phyloP scores from a whole-genome alignment of 306 rosid genomes.

The Ochetophila trinervis region DNA sequence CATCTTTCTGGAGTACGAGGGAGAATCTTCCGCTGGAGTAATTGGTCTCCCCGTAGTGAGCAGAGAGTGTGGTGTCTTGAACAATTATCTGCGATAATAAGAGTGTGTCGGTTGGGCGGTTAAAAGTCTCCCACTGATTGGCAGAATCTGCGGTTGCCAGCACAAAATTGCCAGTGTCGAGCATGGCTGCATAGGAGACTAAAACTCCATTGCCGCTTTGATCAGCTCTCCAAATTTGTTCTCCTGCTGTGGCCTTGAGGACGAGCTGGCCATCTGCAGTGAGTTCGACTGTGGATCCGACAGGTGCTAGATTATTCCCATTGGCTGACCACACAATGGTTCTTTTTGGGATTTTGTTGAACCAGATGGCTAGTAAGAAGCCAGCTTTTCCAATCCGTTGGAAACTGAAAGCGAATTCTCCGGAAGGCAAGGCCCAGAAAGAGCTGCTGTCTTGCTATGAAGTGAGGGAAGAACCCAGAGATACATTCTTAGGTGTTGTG shows the following conservation, averaged over 20 bases:
- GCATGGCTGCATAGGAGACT: no score
- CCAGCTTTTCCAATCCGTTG: slow-evolving; percentile 13
- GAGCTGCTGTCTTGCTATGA: slow-evolving; percentile 3
- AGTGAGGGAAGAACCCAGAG: no score
- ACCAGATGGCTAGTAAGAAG: slow-evolving; percentile 48
- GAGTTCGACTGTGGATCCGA: no score
- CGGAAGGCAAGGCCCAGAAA: slow-evolving; percentile 29
- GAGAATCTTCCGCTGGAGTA: slow-evolving; percentile 49
- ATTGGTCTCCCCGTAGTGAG: slow-evolving; percentile 29
- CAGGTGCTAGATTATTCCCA: no score
- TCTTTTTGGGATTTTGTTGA: slow-evolving; percentile 26
- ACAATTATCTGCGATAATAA: slow-evolving; percentile 40
- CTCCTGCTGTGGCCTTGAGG: no score
- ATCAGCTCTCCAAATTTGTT: no score
- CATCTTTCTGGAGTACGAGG: slow-evolving; percentile 1
- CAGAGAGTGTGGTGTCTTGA: slow-evolving; percentile 11
- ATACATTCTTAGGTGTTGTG: slow-evolving; percentile 19
- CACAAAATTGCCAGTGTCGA: no score
- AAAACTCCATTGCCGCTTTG: no score
- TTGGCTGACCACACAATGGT: slow-evolving; percentile 51
- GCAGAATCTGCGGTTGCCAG: no score
- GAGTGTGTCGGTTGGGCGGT: slow-evolving; percentile 57
- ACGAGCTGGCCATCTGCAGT: no score
- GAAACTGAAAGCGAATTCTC: slow-evolving; percentile 47
- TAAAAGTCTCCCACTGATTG: no score